Evolutionary conservation across 371 early-diverging fungal species (phyloP).

Genomic region (Lichtheimia hyalospora): DNA sequence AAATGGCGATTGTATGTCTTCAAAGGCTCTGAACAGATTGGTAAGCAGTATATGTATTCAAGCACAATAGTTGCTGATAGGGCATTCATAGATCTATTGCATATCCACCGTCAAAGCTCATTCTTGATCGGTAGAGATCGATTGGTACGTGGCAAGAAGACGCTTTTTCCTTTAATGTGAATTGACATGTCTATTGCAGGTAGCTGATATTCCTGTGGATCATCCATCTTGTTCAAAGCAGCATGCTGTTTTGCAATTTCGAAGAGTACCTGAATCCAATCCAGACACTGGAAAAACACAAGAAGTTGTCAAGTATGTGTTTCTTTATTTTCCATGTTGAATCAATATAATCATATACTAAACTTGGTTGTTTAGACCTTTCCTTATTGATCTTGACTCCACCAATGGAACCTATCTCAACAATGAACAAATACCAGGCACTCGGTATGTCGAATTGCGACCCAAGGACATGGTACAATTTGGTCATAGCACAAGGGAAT

Average conservation of each 20-base stretch:
- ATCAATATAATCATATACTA: too few relatives aligned
- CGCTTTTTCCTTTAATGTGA: not conserved
- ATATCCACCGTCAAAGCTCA: slow-evolving; percentile 84
- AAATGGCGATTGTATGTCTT: slow-evolving; percentile 90
- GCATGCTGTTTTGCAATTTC: slow-evolving; percentile 90
- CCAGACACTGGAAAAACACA: slow-evolving; percentile 28
- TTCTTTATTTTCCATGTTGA: too few relatives aligned
- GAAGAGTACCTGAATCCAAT: slow-evolving; percentile 56
- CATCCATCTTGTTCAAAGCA: slow-evolving; percentile 87
- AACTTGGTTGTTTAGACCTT: slow-evolving; percentile 61
- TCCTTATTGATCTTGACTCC: slow-evolving; percentile 92
- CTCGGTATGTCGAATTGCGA: slow-evolving; percentile 83
- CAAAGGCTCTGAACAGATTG: slow-evolving; percentile 86
- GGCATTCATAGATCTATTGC: slow-evolving; percentile 66
- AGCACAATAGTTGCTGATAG: not conserved
- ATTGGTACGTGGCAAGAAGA: slow-evolving; percentile 41
- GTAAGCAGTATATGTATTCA: slow-evolving; percentile 33
- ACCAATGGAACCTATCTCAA: slow-evolving; percentile 92
- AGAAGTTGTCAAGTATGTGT: slow-evolving; percentile 50
- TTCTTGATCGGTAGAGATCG: slow-evolving; percentile 91
- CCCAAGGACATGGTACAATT: slow-evolving; percentile 84
- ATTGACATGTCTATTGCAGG: slow-evolving; percentile 34
- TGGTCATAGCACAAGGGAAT: slow-evolving; percentile 89
- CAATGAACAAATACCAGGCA: slow-evolving; percentile 68
- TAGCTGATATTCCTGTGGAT: slow-evolving; percentile 89